phyloP scores from a whole-genome alignment of 2,329 filamentous ascomycete species.

The Hymenoscyphus repandus region DNA sequence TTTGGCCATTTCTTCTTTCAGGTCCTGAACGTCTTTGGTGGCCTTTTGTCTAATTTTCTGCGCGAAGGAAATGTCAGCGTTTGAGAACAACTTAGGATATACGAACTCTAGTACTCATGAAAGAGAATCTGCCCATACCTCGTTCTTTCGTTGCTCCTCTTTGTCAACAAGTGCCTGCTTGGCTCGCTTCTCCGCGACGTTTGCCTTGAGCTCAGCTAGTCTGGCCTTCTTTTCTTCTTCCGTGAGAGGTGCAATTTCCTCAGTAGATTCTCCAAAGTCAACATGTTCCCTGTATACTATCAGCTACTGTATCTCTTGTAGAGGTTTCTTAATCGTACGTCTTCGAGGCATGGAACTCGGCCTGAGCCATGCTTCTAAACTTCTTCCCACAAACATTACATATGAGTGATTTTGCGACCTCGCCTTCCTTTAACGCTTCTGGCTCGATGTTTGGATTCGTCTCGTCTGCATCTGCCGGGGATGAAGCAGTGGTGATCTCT shows the following conservation, averaged over 20 bases:
- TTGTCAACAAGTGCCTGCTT: constrained; percentile 67
- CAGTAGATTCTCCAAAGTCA: constrained; percentile 89
- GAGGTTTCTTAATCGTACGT: constrained; percentile 45
- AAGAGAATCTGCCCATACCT: too few relatives aligned
- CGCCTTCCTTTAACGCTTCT: constrained; percentile 63
- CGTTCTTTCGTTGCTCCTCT: constrained; percentile 77
- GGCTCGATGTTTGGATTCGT: constrained; percentile 51
- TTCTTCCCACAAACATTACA: constrained; percentile 95
- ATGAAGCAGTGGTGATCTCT: constrained; percentile 53
- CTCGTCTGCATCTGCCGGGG: constrained; percentile 41
- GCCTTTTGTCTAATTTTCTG: constrained; percentile 75
- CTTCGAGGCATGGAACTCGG: constrained; percentile 86
- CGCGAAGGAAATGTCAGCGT: neutral
- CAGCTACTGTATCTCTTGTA: constrained; percentile 2
- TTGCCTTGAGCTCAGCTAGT: constrained; percentile 68
- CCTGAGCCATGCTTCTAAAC: constrained; percentile 75
- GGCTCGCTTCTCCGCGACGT: constrained; percentile 67
- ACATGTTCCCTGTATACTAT: constrained; percentile 62
- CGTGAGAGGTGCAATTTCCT: constrained; percentile 84
- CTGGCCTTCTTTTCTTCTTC: constrained; percentile 85
- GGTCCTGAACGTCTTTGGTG: constrained; percentile 81
- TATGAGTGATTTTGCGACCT: constrained; percentile 72
- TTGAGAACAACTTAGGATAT: too few relatives aligned
- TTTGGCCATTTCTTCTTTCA: constrained; percentile 81
- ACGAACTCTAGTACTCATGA: too few relatives aligned